A percentile compares a stretch with the other conserved stretches of the same genome.
Evolutionary conservation across 1,284 basidiomycete genomes (phyloP).

Genomic region (Hemileccinum hortonii): DNA sequence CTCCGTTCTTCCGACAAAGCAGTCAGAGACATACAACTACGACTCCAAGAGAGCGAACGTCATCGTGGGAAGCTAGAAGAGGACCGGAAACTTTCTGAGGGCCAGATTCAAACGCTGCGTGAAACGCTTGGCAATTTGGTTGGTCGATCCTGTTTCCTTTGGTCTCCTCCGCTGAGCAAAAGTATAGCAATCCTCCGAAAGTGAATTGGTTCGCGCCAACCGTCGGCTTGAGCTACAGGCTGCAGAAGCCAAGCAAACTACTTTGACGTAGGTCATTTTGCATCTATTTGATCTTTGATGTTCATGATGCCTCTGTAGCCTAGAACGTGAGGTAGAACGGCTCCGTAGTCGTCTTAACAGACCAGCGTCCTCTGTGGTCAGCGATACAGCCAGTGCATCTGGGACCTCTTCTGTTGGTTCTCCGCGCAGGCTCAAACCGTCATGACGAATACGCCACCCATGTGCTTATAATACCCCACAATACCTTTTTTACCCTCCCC

Average conservation of each 20-base stretch:
- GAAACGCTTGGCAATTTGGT: constrained; percentile 58
- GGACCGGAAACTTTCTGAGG: constrained; percentile 58
- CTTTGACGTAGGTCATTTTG: constrained; percentile 55
- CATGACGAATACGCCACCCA: constrained; percentile 10
- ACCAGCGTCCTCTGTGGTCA: constrained; percentile 37
- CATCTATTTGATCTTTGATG: constrained; percentile 1
- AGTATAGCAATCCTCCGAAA: constrained; percentile 70
- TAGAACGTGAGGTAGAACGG: constrained; percentile 70
- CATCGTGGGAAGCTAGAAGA: constrained; percentile 61
- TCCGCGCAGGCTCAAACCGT: constrained; percentile 31
- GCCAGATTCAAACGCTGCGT: constrained; percentile 56
- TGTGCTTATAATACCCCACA: neutral
- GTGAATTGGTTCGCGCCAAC: constrained; percentile 64
- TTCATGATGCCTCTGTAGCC: constrained; percentile 36
- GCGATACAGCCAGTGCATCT: constrained; percentile 23
- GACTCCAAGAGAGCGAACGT: constrained; percentile 60
- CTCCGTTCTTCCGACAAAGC: constrained; percentile 53
- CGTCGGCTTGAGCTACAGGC: constrained; percentile 75
- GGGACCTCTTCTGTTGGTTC: constrained; percentile 32
- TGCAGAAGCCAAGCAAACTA: constrained; percentile 67
- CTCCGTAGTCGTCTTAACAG: constrained; percentile 62
- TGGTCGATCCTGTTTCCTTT: constrained; percentile 4
- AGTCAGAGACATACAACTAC: constrained; percentile 52
- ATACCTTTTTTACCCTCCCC: neutral
- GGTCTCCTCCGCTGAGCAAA: constrained; percentile 6